These are phyloP conservation scores for Porphyrellus sp. DNA, from an alignment of 1,284 basidiomycete species.

Conservation along the genomic window DNA sequence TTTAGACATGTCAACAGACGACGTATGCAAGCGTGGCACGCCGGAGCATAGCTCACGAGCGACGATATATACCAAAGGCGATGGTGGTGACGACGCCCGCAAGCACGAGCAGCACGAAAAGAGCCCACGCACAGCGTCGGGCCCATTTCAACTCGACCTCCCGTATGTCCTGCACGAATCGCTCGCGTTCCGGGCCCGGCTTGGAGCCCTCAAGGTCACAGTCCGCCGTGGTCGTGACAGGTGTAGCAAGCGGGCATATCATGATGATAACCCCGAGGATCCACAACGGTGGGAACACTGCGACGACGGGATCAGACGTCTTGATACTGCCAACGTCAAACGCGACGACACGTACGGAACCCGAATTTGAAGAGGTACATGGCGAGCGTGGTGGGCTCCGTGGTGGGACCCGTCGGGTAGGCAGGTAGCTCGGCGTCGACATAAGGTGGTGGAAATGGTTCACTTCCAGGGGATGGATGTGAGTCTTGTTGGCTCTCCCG, in stretches of 20 bases:
- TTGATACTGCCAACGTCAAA: neutral
- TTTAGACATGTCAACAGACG: conserved; percentile 56
- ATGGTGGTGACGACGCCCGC: conserved; percentile 19
- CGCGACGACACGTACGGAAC: conserved; percentile 20
- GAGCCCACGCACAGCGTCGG: conserved; percentile 32
- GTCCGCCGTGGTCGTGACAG: no score
- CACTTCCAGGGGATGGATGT: neutral
- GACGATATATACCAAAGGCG: neutral
- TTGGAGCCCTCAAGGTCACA: conserved; percentile 49
- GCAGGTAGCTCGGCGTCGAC: conserved; percentile 23
- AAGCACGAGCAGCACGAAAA: conserved; percentile 23
- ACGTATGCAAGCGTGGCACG: no score
- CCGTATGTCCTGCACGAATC: conserved; percentile 37
- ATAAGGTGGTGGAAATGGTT: conserved; percentile 24
- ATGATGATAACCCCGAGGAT: conserved; percentile 46
- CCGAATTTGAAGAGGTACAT: conserved; percentile 34
- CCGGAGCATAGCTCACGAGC: no score
- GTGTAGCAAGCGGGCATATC: conserved; percentile 39
- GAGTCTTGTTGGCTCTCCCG: conserved; percentile 26
- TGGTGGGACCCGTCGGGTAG: conserved; percentile 16
- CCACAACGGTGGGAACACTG: conserved; percentile 53
- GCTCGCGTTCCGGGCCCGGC: conserved; percentile 44
- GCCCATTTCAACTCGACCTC: conserved; percentile 43
- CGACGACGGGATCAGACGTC: neutral
- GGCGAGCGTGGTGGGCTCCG: conserved; percentile 28